Conservation (phyloP, 345 rosid genomes). For the Brassica nigra region DNA sequence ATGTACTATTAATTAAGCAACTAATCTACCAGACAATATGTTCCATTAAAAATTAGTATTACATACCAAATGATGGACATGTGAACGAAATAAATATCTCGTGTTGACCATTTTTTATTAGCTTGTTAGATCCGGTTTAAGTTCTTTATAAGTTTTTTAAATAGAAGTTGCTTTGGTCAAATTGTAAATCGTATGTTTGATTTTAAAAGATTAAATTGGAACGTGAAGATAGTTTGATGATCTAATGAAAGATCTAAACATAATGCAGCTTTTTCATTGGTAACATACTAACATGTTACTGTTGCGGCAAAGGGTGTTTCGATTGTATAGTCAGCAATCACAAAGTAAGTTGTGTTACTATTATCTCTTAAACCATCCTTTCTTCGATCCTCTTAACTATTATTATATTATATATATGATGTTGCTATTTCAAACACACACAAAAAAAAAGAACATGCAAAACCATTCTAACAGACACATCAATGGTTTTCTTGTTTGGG, state of each 20-base stretch:
- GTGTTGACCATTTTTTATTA: constrained; percentile 19
- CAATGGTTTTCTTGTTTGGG: neutral
- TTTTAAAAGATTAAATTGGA: neutral
- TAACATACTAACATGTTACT: neutral
- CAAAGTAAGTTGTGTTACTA: neutral
- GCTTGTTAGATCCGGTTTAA: constrained; percentile 24
- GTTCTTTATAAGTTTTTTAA: constrained; percentile 2
- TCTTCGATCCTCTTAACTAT: neutral
- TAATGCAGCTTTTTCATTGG: neutral
- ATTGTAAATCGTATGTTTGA: neutral
- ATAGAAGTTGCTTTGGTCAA: neutral
- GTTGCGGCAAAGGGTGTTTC: neutral
- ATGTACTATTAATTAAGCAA: constrained; percentile 26
- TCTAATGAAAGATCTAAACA: neutral
- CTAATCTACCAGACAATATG: constrained; percentile 7
- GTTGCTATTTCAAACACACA: neutral
- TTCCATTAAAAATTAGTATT: neutral
- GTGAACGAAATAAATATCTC: constrained; percentile 16
- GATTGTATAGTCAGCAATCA: neutral
- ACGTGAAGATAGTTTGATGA: neutral
- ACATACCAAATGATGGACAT: constrained; percentile 11
- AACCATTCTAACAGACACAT: neutral
- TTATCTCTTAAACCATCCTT: neutral
- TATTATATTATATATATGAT: too few relatives aligned
- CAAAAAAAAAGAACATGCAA: neutral